Percentiles rank a stretch among this genome's conserved stretches.
Conservation (phyloP, 352 stramenopile genomes). For the Phytophthora idaei region DNA sequence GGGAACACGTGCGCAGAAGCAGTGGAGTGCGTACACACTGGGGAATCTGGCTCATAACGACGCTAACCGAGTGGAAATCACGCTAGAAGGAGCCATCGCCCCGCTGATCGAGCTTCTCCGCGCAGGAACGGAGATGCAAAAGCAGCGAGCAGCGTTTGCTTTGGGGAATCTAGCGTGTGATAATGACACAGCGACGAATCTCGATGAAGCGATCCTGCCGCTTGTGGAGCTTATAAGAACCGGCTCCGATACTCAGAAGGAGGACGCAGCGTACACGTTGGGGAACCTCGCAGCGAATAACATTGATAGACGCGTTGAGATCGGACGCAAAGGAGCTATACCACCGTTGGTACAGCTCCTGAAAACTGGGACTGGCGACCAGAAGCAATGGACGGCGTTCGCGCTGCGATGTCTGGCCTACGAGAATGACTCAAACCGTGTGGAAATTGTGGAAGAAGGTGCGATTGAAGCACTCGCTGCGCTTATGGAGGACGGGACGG, state of each 20-base stretch:
- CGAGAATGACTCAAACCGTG: neutral
- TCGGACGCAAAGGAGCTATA: conserved; percentile 29
- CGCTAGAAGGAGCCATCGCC: conserved; percentile 14
- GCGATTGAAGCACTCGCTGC: neutral
- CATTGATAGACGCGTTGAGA: conserved; percentile 14
- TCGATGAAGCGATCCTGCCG: conserved; percentile 24
- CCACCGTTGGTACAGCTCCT: conserved; percentile 17
- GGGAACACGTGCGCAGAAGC: conserved; percentile 21
- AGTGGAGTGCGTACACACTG: conserved; percentile 27
- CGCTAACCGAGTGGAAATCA: conserved; percentile 19
- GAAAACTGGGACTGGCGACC: neutral
- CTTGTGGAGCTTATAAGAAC: conserved; percentile 23
- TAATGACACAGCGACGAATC: conserved; percentile 12
- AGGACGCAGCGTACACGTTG: conserved; percentile 26
- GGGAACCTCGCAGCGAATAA: conserved; percentile 17
- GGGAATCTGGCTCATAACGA: conserved; percentile 30
- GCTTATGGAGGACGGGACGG: conserved; percentile 3
- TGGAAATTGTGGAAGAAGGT: conserved; percentile 13
- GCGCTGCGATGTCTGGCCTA: conserved; percentile 11
- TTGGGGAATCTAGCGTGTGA: conserved; percentile 27
- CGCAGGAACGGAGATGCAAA: conserved; percentile 20
- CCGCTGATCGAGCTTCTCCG: conserved; percentile 15
- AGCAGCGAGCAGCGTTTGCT: conserved; percentile 23
- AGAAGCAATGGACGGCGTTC: conserved; percentile 17
- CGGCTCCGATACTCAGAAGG: conserved; percentile 22